Base-by-base conservation (phyloP, 768 basidiomycete genomes). In the Russula olivacea region DNA sequence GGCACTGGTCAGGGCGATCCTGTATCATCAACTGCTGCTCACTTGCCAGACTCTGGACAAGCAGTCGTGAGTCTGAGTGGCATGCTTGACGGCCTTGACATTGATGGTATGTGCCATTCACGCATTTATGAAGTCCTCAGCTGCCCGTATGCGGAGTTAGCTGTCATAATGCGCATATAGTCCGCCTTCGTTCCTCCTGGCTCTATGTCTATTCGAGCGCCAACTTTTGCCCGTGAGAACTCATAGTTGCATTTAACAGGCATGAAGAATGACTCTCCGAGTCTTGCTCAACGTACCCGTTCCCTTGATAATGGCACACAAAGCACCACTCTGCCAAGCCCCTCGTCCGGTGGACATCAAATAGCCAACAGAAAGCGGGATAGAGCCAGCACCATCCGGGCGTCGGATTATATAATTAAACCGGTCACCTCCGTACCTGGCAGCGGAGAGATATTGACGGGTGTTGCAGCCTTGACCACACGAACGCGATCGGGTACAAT, bases 401-500 rank as follows among this genome's bases (percentile, higher is more conserved):
- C 67, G 14, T 66, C 65, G 17, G 67, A 68, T 60, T 68, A 55
- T 50, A 48, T 49, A 15, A 32, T 23, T 2, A 59, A 51, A 55
- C 41, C 65, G 11, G 25, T 25, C 15, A 49, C 48, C 28, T 25
- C 40, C 7, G 40, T 53, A n/a, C 47, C 60, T 12, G 28, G 34
- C 7, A 21, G 19, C 36, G 15, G 54, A 19, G 48, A 43, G 47
- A 49, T 40, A 6, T 34, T 47, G 15, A 47, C 32, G 11, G 30
- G 11, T 17, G 61, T 51, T 45, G 30, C 59, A 1, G 40, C 66
- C 25, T 30, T 53, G 45, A 66, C 66, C 14, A 68, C 61, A 38
- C 65, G 67, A 43, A 68, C 67, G 14, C 67, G 67, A 38, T 68
- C 67, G 5, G 67, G 67, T 40, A 68, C 67, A 36, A 68, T 68